A percentile compares a stretch with the other conserved stretches of the same genome.
These are phyloP conservation scores for Babesia gibsoni DNA, from an alignment of 169 alveolate genomes.

Conservation along the genomic window DNA sequence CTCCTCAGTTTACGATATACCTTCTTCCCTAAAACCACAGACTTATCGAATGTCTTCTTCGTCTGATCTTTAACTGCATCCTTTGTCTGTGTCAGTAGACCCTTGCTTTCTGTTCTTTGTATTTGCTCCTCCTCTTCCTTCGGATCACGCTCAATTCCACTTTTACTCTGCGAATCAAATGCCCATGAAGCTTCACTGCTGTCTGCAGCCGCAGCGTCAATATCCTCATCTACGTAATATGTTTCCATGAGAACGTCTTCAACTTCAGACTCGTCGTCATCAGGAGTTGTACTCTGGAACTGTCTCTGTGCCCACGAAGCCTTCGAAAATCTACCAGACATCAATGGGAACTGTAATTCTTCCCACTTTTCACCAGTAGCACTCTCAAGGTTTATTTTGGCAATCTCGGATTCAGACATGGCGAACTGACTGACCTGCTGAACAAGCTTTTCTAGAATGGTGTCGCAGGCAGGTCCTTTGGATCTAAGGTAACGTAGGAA, in stretches of 20 bases:
- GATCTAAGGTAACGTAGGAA: conserved; percentile 41
- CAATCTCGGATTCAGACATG: conserved; percentile 34
- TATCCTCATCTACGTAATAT: conserved; percentile 55
- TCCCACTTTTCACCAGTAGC: conserved; percentile 35
- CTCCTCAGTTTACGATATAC: conserved; percentile 50
- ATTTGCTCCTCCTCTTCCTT: conserved; percentile 1
- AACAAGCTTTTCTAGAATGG: conserved; percentile 49
- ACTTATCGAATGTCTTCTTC: conserved; percentile 36
- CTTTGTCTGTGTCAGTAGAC: conserved; percentile 48
- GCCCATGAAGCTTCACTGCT: conserved; percentile 36
- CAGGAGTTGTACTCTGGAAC: not conserved
- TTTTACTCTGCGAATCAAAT: conserved; percentile 45
- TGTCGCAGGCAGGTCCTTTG: conserved; percentile 18
- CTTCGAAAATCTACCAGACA: conserved; percentile 55
- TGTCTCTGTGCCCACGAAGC: conserved; percentile 51
- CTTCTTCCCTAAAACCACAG: conserved; percentile 43
- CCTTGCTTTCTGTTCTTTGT: conserved; percentile 11
- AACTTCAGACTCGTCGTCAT: conserved; percentile 25
- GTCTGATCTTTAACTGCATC: conserved; percentile 33
- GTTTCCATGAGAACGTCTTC: conserved; percentile 63
- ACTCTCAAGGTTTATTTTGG: not conserved
- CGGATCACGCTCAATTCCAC: conserved; percentile 3
- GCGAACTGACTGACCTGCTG: conserved; percentile 45
- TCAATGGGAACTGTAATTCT: conserved; percentile 41
- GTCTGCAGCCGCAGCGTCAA: conserved; percentile 33